Percentiles rank a stretch among this genome's conserved stretches.
phyloP scores from a whole-genome alignment of 192 early-diverging fungal genomes.

The Irineochytrium annulatum region DNA sequence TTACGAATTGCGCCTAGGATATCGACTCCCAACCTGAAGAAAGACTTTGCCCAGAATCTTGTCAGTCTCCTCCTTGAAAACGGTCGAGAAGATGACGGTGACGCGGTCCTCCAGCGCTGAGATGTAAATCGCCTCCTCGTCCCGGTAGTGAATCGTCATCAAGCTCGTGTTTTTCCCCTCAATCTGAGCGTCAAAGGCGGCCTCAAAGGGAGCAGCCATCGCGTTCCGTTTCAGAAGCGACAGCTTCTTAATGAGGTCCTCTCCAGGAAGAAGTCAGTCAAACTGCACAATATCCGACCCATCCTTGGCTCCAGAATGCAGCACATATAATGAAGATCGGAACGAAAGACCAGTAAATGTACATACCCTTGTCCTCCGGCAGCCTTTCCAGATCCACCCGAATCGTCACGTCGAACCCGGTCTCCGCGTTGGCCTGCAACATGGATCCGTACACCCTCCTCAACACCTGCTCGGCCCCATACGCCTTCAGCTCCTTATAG shows the following conservation, averaged over 20 bases:
- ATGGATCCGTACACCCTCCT: slow-evolving; percentile 75
- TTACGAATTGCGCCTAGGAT: not conserved
- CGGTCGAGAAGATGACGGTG: slow-evolving; percentile 94
- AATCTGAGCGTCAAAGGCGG: slow-evolving; percentile 79
- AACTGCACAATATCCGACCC: not conserved
- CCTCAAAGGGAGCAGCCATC: slow-evolving; percentile 88
- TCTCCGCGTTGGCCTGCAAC: slow-evolving; percentile 39
- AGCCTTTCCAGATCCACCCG: slow-evolving; percentile 75
- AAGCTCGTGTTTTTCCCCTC: slow-evolving; percentile 70
- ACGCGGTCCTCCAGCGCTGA: slow-evolving; percentile 88
- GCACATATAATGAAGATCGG: not conserved
- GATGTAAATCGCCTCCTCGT: slow-evolving; percentile 90
- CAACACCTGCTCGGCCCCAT: slow-evolving; percentile 83
- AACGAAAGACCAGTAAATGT: not conserved
- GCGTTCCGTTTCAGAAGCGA: slow-evolving; percentile 91
- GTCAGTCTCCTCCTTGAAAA: slow-evolving; percentile 97
- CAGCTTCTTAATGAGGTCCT: slow-evolving; percentile 74
- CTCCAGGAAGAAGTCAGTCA: slow-evolving; percentile 23
- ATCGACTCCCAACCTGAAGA: slow-evolving; percentile 64
- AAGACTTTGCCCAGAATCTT: slow-evolving; percentile 94
- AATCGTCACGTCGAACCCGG: slow-evolving; percentile 76
- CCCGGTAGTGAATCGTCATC: slow-evolving; percentile 92
- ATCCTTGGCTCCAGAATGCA: slow-evolving; percentile 7
- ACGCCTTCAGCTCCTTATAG: slow-evolving; percentile 70
- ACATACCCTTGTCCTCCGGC: slow-evolving; percentile 68